These are phyloP conservation scores for Phoenix roebelenii DNA, from an alignment of 176 grass and related monocot genomes.

Conservation along the genomic window DNA sequence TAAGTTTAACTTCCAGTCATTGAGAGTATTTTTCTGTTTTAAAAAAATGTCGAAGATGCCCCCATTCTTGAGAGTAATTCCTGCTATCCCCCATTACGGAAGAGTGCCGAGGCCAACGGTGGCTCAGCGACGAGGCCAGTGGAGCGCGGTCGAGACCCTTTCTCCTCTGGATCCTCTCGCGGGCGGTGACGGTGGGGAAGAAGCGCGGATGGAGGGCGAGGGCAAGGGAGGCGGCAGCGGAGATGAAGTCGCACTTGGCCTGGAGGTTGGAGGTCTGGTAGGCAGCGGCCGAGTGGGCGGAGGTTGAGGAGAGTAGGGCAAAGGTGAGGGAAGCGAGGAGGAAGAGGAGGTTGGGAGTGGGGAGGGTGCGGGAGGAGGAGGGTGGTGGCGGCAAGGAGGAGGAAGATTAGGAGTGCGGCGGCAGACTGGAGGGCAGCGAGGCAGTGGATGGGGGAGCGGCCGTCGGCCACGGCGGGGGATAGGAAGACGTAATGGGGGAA, in stretches of 20 bases:
- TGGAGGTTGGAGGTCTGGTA: constrained; percentile 37
- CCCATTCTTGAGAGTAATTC: too few relatives aligned
- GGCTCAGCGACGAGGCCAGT: too few relatives aligned
- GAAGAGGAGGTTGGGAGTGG: constrained; percentile 18
- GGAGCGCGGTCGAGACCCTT: too few relatives aligned
- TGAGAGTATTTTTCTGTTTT: too few relatives aligned
- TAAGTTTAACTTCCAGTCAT: too few relatives aligned
- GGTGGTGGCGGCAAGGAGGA: constrained; percentile 15
- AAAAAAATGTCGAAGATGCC: too few relatives aligned
- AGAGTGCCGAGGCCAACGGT: too few relatives aligned
- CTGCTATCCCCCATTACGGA: too few relatives aligned
- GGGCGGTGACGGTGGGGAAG: constrained; percentile 14
- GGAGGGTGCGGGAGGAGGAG: constrained; percentile 6
- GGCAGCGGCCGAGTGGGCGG: constrained; percentile 22
- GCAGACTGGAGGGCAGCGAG: constrained; percentile 4
- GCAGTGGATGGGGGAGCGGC: constrained; percentile 3
- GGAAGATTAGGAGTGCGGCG: not conserved
- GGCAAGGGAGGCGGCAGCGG: constrained; percentile 19
- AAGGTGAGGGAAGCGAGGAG: constrained; percentile 31
- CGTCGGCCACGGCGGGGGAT: constrained; percentile 10
- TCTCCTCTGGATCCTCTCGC: too few relatives aligned
- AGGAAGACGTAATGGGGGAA: not conserved
- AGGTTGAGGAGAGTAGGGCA: constrained; percentile 20
- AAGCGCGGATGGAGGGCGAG: constrained; percentile 12
- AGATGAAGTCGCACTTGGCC: constrained; percentile 23